phyloP scores from a whole-genome alignment of 2,329 filamentous ascomycete genomes.

The Chaetothyriales sp. region DNA sequence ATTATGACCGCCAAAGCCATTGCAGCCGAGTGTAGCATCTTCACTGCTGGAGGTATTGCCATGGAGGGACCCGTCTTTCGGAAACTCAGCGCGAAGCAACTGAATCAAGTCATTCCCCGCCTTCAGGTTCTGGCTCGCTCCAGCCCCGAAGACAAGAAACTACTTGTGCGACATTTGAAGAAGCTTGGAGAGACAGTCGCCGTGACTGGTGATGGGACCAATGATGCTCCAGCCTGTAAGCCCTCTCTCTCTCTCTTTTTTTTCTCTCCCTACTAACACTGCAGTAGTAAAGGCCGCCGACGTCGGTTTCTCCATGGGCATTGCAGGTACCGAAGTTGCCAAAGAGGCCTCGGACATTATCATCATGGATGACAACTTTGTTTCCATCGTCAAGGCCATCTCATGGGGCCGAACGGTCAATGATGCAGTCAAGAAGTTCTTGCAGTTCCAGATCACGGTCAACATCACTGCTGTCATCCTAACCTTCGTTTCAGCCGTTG shows the following conservation, averaged over 20 bases:
- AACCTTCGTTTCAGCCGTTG: slow-evolving; percentile 48
- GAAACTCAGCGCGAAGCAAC: slow-evolving; percentile 52
- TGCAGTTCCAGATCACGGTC: slow-evolving; percentile 48
- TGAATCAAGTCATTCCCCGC: slow-evolving; percentile 53
- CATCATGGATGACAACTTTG: slow-evolving; percentile 77
- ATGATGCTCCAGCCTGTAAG: slow-evolving; percentile 55
- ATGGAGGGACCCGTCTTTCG: slow-evolving; percentile 71
- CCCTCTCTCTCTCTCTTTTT: too few species aligned
- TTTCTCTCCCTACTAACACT: neutral
- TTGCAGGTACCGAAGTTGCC: slow-evolving; percentile 68
- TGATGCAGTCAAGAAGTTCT: slow-evolving; percentile 63
- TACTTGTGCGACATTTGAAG: slow-evolving; percentile 57
- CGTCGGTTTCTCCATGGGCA: slow-evolving; percentile 76
- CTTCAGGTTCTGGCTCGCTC: slow-evolving; percentile 61
- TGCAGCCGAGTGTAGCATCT: slow-evolving; percentile 63
- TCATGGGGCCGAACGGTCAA: slow-evolving; percentile 70
- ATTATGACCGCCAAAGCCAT: slow-evolving; percentile 66
- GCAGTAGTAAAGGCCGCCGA: slow-evolving; percentile 57
- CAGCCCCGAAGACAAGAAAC: slow-evolving; percentile 63
- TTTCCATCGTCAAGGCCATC: slow-evolving; percentile 71
- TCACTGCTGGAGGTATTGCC: slow-evolving; percentile 52
- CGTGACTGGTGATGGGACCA: slow-evolving; percentile 72
- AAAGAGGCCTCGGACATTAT: slow-evolving; percentile 79
- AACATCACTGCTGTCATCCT: slow-evolving; percentile 52
- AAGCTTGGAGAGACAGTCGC: slow-evolving; percentile 64